Conservation (phyloP, 257 asterid genomes). For the Sherardia arvensis region DNA sequence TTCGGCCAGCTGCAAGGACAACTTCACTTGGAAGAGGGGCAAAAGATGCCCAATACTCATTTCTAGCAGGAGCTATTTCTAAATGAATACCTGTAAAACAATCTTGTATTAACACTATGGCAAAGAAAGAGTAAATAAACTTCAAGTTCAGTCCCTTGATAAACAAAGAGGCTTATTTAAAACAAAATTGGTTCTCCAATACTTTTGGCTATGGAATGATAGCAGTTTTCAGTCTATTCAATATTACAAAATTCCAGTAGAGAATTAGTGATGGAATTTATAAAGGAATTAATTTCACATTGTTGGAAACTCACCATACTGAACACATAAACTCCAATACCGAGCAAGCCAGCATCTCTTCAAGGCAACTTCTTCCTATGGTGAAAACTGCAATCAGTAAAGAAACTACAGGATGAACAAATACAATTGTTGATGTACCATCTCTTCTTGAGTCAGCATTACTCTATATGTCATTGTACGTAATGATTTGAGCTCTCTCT, state of each 20-base stretch:
- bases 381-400: conserved; percentile 34
- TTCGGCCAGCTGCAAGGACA: conserved; percentile 69
- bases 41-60: conserved; percentile 68
- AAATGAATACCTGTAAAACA: conserved; percentile 58
- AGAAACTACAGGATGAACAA: conserved; percentile 19
- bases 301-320: conserved; percentile 37
- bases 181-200: not conserved
- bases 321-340: conserved; percentile 68
- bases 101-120: not conserved
- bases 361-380: conserved; percentile 86
- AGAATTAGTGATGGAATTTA: not conserved
- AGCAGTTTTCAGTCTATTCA: not conserved
- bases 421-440: conserved; percentile 39
- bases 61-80: conserved; percentile 66
- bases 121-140: not conserved
- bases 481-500: conserved; percentile 49
- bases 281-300: not conserved
- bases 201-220: too few relatives aligned
- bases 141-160: not conserved
- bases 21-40: conserved; percentile 64
- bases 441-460: conserved; percentile 67
- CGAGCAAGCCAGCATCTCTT: conserved; percentile 97
- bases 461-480: conserved; percentile 51
- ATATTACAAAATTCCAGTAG: not conserved
- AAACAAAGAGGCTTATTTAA: not conserved